Conservation (phyloP, 208 protist genomes). For the Leishmania guyanensis region DNA sequence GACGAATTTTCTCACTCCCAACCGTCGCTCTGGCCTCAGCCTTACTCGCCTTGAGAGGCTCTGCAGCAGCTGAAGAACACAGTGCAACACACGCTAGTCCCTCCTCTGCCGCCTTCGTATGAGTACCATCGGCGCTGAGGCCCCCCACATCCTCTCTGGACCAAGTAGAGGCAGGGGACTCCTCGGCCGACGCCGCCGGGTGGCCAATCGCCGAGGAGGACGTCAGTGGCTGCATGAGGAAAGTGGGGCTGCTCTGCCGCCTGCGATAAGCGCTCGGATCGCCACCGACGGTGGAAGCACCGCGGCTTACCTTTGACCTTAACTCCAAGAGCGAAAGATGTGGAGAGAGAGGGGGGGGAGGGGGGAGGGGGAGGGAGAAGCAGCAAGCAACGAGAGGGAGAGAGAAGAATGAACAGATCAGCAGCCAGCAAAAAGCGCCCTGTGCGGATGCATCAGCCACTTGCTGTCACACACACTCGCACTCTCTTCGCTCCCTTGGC, state of each 20-base stretch:
- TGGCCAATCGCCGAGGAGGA: not conserved
- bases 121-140: not conserved
- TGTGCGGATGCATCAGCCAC: not conserved
- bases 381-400: not conserved
- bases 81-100: not conserved
- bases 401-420: not conserved
- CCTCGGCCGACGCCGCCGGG: not conserved
- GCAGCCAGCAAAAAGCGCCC: not conserved
- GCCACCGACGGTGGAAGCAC: not conserved
- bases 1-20: not conserved
- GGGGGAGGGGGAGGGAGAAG: too few species aligned
- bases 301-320: not conserved
- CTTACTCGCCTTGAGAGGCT: not conserved
- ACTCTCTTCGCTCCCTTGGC: too few species aligned
- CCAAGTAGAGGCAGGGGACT: not conserved
- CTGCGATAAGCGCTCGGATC: not conserved
- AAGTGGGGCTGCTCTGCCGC: not conserved
- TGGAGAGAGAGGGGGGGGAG: not conserved
- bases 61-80: too few species aligned
- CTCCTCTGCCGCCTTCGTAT: not conserved
- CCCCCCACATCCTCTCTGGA: not conserved
- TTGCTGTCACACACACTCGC: too few species aligned
- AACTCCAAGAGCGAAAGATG: not conserved
- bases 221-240: conserved; percentile 3
- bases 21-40: not conserved